A percentile compares a stretch with the other conserved stretches of the same genome.
These are phyloP conservation scores for Fusarium sp. DNA, from an alignment of 2,329 filamentous ascomycete genomes.

Conservation along the genomic window DNA sequence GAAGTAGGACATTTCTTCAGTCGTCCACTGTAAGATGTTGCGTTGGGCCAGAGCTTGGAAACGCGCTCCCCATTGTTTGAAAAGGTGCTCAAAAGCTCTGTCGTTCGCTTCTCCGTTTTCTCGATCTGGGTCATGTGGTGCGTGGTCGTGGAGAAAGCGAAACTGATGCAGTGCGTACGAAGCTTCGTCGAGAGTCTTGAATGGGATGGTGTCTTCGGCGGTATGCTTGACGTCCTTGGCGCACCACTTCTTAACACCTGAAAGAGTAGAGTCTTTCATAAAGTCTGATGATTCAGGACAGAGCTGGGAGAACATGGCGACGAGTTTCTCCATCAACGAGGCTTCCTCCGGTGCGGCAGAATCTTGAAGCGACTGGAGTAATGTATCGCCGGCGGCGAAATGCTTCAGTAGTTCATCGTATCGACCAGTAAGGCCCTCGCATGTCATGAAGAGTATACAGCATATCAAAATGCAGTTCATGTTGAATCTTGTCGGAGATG, in stretches of 20 bases:
- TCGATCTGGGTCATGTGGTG: background rate
- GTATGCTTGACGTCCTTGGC: background rate
- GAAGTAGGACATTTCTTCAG: background rate
- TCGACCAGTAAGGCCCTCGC: constrained; percentile 5
- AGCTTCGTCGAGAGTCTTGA: background rate
- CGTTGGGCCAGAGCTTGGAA: background rate
- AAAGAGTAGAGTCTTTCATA: background rate
- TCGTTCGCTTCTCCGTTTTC: background rate
- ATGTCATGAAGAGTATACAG: constrained; percentile 15
- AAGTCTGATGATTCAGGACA: background rate
- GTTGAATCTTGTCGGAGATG: background rate
- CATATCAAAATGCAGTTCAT: constrained; percentile 8
- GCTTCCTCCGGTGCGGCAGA: background rate
- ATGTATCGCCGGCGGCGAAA: constrained; percentile 3
- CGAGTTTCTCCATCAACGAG: background rate
- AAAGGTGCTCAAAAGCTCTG: background rate
- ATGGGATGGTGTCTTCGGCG: fast-evolving
- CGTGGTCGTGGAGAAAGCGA: background rate
- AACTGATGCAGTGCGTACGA: background rate
- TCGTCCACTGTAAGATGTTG: fast-evolving
- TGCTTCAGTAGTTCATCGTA: constrained; percentile 9
- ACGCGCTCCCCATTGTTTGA: background rate
- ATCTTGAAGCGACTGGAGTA: background rate
- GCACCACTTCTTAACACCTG: background rate
- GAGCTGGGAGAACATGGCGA: constrained; percentile 6